Conservation (phyloP, 805 yeast species). For the Candida saitoana region DNA sequence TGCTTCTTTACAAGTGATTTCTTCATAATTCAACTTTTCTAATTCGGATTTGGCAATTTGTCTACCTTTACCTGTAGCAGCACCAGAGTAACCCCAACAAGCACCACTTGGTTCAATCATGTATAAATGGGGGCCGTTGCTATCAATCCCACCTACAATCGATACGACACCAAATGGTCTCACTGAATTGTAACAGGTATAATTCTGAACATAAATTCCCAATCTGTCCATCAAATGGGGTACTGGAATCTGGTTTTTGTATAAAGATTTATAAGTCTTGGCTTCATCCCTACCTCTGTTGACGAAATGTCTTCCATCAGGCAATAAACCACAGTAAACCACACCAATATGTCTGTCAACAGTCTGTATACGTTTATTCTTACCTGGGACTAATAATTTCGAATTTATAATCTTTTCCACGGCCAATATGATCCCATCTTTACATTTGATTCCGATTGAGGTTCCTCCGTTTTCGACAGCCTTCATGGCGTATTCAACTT, state of each 20-base stretch:
- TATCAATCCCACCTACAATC: conserved; percentile 91
- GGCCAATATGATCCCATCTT: conserved; percentile 94
- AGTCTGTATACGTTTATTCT: conserved; percentile 86
- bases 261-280: conserved; percentile 66
- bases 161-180: conserved; percentile 96
- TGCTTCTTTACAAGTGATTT: conserved; percentile 72
- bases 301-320: conserved; percentile 95
- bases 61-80: conserved; percentile 98
- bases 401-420: conserved; percentile 91
- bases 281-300: conserved; percentile 92
- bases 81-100: conserved; percentile 96
- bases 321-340: conserved; percentile 89
- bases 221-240: conserved; percentile 81
- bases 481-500: conserved; percentile 95
- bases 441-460: conserved; percentile 84
- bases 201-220: conserved; percentile 90
- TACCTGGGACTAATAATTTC: conserved; percentile 82
- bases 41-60: conserved; percentile 96
- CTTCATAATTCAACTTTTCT: conserved; percentile 78
- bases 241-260: conserved; percentile 72
- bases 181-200: conserved; percentile 92
- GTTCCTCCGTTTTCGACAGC: conserved; percentile 98
- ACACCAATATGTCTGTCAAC: conserved; percentile 93
- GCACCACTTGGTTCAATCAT: conserved; percentile 98
- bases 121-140: conserved; percentile 84